These are phyloP conservation scores for Iris pallida DNA, from an alignment of 116 monocot species.

Conservation along the genomic window DNA sequence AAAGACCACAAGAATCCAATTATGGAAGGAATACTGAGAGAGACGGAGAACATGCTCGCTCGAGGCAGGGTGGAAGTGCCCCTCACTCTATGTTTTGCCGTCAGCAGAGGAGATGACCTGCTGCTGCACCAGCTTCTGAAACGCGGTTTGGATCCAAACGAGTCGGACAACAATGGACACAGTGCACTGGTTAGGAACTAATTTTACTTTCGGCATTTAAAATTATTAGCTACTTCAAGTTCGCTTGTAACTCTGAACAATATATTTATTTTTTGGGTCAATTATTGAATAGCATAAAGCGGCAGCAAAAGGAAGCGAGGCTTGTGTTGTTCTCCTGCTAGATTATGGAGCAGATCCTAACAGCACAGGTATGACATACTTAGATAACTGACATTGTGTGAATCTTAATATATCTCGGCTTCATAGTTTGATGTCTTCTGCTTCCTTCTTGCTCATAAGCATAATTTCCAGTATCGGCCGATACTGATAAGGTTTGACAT, in stretches of 20 bases:
- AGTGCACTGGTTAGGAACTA: constrained; percentile 49
- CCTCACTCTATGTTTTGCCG: constrained; percentile 71
- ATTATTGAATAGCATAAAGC: constrained; percentile 59
- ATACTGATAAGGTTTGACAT: no score
- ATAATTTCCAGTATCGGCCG: no score
- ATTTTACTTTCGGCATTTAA: background rate
- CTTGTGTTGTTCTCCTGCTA: constrained; percentile 56
- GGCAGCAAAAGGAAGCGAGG: constrained; percentile 63
- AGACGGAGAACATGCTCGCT: constrained; percentile 74
- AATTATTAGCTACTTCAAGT: background rate
- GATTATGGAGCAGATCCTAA: constrained; percentile 79
- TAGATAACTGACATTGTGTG: no score
- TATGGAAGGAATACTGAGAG: constrained; percentile 56
- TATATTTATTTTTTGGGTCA: background rate
- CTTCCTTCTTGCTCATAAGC: no score
- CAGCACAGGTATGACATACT: constrained; percentile 58
- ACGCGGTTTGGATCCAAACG: constrained; percentile 66
- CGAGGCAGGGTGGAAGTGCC: constrained; percentile 71
- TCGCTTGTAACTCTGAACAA: no score
- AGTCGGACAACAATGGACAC: constrained; percentile 55
- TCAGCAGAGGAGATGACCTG: constrained; percentile 57
- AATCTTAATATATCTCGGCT: no score
- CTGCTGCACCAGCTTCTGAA: constrained; percentile 72
- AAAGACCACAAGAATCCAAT: constrained; percentile 43
- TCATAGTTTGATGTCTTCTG: no score